Evolutionary conservation across 345 rosid species (phyloP), one percentile per base, ranked within the genome.

Genomic region (Hypericum perforatum): DNA sequence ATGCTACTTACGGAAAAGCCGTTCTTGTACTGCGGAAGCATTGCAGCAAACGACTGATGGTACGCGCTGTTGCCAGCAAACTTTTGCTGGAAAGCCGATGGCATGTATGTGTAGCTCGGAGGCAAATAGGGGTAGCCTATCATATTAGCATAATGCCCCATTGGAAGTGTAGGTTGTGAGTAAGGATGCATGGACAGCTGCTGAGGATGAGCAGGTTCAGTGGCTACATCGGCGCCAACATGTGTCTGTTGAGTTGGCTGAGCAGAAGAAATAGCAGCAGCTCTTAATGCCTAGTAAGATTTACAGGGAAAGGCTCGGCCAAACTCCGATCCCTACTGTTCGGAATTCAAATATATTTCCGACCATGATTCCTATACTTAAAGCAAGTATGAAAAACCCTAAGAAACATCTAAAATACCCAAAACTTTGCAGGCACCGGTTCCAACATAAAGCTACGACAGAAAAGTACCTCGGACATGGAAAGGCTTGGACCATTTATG

Each of bases 161-260:
- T 49, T 11, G 95, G 90, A 69, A 88, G 77, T 10, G 86, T 68
- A 60, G 86, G 96, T 54, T 92, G 98, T 8, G 95, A 73, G 74
- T 88, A 92, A 12, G 94, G 85, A 65, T 85, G 98, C 83, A 92
- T 70, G 37, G 94, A 76, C 63, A 92, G 82, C 69, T 85, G 98
- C 58, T 89, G 98, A 0, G 89, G 94, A 64, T 77, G 80, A 60
- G 82, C 63, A 14, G 94, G 88, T 58, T 94, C 96, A 0, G 85
- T 76, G 47, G n/a, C n/a, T n/a, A n/a, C n/a, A n/a, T n/a, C n/a
- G n/a, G 98, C 86, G 63, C 79, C 76, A 6, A 89, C 75, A 59
- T 68, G 68, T 11, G 72, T 69, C 75, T 84, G 91, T 39, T 63
- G 79, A 49, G 74, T 66, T 70, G 74, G 84, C 76, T 81, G 96